Percentiles rank a stretch among this genome's conserved stretches.
These are phyloP conservation scores for Evernia prunastri DNA, from an alignment of 495 filamentous ascomycete genomes.

Conservation along the genomic window DNA sequence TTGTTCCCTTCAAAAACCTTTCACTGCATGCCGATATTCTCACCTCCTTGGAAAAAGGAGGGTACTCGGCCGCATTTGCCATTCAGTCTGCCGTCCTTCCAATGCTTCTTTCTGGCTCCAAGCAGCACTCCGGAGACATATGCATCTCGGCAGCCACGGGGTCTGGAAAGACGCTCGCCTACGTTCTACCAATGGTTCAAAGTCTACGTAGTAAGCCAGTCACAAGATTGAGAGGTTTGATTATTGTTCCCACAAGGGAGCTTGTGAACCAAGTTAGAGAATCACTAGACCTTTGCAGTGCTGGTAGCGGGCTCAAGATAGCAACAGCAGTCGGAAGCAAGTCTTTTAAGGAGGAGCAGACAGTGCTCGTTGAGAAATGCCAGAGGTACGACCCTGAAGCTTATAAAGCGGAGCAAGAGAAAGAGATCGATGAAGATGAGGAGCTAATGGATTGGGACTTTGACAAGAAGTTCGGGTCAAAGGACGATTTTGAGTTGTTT, in stretches of 20 bases:
- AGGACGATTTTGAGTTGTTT: slow-evolving; percentile 37
- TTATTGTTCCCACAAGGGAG: slow-evolving; percentile 86
- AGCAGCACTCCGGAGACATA: slow-evolving; percentile 61
- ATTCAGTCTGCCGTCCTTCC: slow-evolving; percentile 79
- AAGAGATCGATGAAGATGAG: slow-evolving; percentile 38
- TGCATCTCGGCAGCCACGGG: slow-evolving; percentile 86
- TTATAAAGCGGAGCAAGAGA: slow-evolving; percentile 40
- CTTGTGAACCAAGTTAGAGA: slow-evolving; percentile 76
- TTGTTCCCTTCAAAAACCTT: slow-evolving; percentile 55
- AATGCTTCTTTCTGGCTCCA: slow-evolving; percentile 56
- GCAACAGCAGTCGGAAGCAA: slow-evolving; percentile 77
- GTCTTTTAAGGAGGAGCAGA: slow-evolving; percentile 68
- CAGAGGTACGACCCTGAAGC: slow-evolving; percentile 53
- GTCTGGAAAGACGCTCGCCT: slow-evolving; percentile 89
- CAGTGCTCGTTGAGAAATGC: slow-evolving; percentile 53
- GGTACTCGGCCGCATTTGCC: slow-evolving; percentile 71
- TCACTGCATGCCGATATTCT: slow-evolving; percentile 50
- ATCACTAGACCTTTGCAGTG: slow-evolving; percentile 60
- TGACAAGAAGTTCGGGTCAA: slow-evolving; percentile 37
- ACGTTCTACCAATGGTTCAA: slow-evolving; percentile 77
- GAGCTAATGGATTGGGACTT: slow-evolving; percentile 43
- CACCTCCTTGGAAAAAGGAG: slow-evolving; percentile 54
- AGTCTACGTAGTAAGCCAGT: slow-evolving; percentile 53
- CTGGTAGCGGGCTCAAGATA: slow-evolving; percentile 60
- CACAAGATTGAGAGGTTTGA: slow-evolving; percentile 62